These are phyloP conservation scores for Apium graveolens DNA, from an alignment of 129 eudicot species.

Conservation along the genomic window DNA sequence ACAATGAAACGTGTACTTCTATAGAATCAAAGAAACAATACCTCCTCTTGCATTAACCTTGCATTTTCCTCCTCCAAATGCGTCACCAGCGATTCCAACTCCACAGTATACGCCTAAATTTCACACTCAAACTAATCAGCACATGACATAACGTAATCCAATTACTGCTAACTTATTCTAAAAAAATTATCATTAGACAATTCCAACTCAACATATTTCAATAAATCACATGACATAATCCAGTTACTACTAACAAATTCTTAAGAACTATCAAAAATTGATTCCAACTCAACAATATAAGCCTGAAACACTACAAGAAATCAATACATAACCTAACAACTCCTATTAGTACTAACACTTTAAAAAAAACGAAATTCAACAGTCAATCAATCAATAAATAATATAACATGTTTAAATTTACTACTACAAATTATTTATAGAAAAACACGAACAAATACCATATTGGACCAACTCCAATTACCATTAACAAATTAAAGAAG, in stretches of 20 bases:
- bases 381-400: constrained; percentile 6
- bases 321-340: background rate
- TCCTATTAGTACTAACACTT: too few relatives aligned
- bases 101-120: constrained; percentile 42
- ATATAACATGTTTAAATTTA: background rate
- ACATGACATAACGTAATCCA: background rate
- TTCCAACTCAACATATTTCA: background rate
- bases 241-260: background rate
- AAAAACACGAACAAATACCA: background rate
- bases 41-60: constrained; percentile 66
- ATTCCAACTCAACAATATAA: constrained; percentile 23
- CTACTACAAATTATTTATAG: background rate
- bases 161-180: background rate
- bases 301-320: constrained; percentile 24
- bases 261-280: background rate
- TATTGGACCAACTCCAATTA: too few relatives aligned
- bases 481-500: too few relatives aligned
- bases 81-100: constrained; percentile 69
- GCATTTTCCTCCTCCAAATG: constrained; percentile 83
- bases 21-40: constrained; percentile 11
- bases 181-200: background rate
- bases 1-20: background rate
- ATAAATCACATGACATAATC: background rate
- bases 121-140: background rate
- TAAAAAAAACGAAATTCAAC: constrained; percentile 29